phyloP scores from a whole-genome alignment of 352 stramenopile species.

The Thraustochytrium sp. region DNA sequence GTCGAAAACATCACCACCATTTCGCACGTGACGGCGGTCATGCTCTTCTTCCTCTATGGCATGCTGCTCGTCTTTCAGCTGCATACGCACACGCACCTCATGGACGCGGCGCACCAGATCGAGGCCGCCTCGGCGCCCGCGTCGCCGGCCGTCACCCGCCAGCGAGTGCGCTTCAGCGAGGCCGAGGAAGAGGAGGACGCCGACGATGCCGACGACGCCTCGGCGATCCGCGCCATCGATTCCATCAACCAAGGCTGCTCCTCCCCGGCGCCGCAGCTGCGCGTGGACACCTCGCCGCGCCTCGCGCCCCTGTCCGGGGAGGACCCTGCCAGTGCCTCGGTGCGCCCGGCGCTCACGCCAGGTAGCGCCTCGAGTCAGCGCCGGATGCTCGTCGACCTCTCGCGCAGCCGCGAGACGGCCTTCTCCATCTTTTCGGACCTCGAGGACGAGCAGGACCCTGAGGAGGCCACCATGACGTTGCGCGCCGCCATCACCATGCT shows the following conservation, averaged over 20 bases:
- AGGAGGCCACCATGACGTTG: conserved; percentile 72
- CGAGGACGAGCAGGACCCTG: conserved; percentile 57
- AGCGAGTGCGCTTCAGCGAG: no score
- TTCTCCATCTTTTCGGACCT: background rate
- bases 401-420: background rate
- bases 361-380: background rate
- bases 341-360: background rate
- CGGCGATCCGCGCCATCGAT: no score
- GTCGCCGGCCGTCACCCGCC: no score
- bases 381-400: background rate
- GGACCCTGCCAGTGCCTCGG: background rate
- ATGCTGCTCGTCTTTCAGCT: conserved; percentile 88
- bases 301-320: no score
- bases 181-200: conserved; percentile 52
- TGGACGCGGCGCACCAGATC: conserved; percentile 55
- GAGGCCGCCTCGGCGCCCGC: no score
- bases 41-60: conserved; percentile 82
- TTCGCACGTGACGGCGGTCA: conserved; percentile 68
- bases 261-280: background rate
- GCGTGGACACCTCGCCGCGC: background rate
- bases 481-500: conserved; percentile 70
- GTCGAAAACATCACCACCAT: conserved; percentile 66
- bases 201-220: conserved; percentile 41
- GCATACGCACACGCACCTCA: conserved; percentile 84
- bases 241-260: no score